Percentiles rank a stretch among this genome's conserved stretches.
Evolutionary conservation across 371 early-diverging fungal genomes (phyloP).

Genomic region (Apophysomyces sp.): DNA sequence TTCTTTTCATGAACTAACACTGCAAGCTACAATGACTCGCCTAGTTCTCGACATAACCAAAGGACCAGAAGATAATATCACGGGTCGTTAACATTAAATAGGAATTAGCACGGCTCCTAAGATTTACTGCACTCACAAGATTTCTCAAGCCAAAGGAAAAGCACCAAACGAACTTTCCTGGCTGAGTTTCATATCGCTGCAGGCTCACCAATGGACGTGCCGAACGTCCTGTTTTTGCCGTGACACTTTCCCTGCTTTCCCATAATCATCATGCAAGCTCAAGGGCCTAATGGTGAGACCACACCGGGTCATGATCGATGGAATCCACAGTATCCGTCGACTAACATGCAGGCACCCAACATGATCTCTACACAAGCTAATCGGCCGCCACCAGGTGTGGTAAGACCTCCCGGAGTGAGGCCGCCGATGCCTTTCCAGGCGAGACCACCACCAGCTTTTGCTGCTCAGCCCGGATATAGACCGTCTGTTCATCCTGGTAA

Average conservation of each 20-base stretch:
- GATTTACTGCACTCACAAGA: too few species aligned
- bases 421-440: background rate
- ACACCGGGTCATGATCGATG: background rate
- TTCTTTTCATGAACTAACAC: too few species aligned
- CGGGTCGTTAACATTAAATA: too few species aligned
- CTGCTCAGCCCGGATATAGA: background rate
- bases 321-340: background rate
- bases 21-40: too few species aligned
- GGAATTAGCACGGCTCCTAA: too few species aligned
- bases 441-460: background rate
- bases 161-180: background rate
- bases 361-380: background rate
- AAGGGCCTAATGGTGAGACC: background rate
- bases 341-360: background rate
- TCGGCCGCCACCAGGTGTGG: background rate
- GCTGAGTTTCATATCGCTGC: background rate
- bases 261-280: background rate
- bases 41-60: too few species aligned
- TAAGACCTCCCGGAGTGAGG: background rate
- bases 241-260: background rate
- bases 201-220: background rate
- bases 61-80: too few species aligned
- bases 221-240: background rate
- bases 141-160: too few species aligned
- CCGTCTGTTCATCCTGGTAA: background rate